Evolutionary conservation across 768 basidiomycete species (phyloP), one percentile per base, ranked within the genome.

Genomic region (Vishniacozyma victoriae): DNA sequence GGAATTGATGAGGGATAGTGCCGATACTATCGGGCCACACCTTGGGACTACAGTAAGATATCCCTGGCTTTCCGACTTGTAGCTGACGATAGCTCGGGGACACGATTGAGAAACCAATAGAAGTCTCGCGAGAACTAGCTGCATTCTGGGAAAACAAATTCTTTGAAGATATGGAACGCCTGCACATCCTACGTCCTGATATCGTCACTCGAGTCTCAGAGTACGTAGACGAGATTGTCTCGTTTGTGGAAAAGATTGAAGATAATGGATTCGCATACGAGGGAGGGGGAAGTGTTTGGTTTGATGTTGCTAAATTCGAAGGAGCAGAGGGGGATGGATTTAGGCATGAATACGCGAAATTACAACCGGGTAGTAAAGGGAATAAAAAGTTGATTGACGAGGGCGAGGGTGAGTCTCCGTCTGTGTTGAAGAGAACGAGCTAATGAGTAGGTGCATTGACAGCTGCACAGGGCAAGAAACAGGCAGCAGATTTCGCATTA

Each of bases 341-440:
- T 68, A 64, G 64, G 47, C 92, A 97, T 63, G 75, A 80, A 49
- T 99, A 97, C 63, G 91, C 91, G 9, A 97, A 96, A 73, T 75
- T 97, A 33, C 88, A 92, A 64, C 92, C 95, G 3, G 89, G 89
- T 83, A 92, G 85, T 69, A 93, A 90, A 75, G 89, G 88, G 15
- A 95, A 99, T 71, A 79, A 82, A 47, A 87, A 89, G 48, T 71
- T 93, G 20, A 74, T 96, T 49, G 89, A 86, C 66, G 91, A 88
- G 50, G 92, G 87, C 41, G 93, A 96, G 80, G 93, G 92, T 84
- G 54, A 38, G 67, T 53, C 4, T 27, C 41, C 22, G 24, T 41
- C 20, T 15, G 6, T 29, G n/a, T 16, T n/a, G 23, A 6, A 14
- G 1, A 15, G 29, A 7, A 23, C 18, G n/a, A 3, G 18, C 31